Base-by-base conservation (phyloP, 1,139 yeast species). In the Arxiozyma telluris region DNA sequence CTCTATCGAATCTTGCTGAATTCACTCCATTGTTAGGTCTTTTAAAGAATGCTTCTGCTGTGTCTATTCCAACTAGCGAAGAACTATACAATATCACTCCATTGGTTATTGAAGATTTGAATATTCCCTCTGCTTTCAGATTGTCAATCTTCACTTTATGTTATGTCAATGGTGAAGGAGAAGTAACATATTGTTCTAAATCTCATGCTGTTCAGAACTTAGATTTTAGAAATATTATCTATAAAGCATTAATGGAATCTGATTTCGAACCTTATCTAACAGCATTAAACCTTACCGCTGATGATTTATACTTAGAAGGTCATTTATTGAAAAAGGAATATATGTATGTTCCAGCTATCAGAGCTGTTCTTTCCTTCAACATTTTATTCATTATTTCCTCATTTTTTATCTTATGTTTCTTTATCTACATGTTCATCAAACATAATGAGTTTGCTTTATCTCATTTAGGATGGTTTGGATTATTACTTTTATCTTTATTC, bases 61-160 rank as follows among this genome's bases (percentile, higher is more conserved):
- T 54, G 27, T 42, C 58, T 1, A 55, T 57, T 8, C 57, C 64
- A 44, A 57, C 64, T 15, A 57, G 58, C 18, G 60, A 58, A 44
- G 54, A 59, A 49, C 49, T 68, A 39, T 53, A 58, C 25, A 58
- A 59, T 30, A 21, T 65, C 47, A 57, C 59, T 44, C 71, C 70
- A 46, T 44, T 49, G 6, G 57, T 68, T 39, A 53, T 68, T 42
- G 59, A 58, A 41, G 61, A 60, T 50, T 60, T 67, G 54, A 47
- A 58, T 21, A 59, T 68, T 34, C 65, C 68, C 52, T 56, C 63
- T 18, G 58, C 54, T n/a, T 65, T 60, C 57, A 64, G 66, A 53
- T 53, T 68, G 43, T 62, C 68, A 41, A 63, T 68, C 44, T 65
- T 65, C 58, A 60, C 69, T 1, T 55, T 68, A 42, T 68, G 71